phyloP scores from a whole-genome alignment of 2,329 filamentous ascomycete species.

The Pseudogymnoascus sp. region DNA sequence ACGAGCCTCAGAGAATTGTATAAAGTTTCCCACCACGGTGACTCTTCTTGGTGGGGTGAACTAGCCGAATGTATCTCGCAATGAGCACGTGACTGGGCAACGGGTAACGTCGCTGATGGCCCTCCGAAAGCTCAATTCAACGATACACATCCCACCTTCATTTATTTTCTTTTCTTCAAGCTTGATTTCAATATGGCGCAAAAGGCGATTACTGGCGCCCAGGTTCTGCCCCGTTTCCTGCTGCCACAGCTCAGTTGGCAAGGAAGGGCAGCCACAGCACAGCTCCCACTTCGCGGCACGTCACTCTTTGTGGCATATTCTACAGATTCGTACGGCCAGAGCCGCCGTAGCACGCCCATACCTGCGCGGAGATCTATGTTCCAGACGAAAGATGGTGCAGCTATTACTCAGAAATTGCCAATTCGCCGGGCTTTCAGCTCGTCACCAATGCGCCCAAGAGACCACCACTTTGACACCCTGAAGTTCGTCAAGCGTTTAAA shows the following conservation, averaged over 20 bases:
- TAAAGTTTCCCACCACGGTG: constrained; percentile 9
- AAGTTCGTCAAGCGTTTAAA: constrained; percentile 91
- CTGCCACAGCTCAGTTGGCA: constrained; percentile 29
- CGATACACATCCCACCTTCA: neutral
- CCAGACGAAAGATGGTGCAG: neutral
- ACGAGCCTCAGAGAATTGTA: constrained; percentile 8
- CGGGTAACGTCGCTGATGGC: constrained; percentile 3
- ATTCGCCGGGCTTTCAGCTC: constrained; percentile 54
- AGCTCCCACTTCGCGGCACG: constrained; percentile 4
- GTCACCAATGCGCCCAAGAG: constrained; percentile 52
- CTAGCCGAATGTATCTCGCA: constrained; percentile 3
- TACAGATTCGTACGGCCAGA: neutral
- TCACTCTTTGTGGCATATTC: constrained; percentile 1
- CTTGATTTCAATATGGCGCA: constrained; percentile 21
- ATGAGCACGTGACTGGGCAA: neutral
- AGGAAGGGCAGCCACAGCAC: constrained; percentile 13
- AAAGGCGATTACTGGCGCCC: constrained; percentile 16
- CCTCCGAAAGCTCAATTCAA: neutral
- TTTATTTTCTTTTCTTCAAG: constrained; percentile 8
- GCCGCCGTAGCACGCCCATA: neutral
- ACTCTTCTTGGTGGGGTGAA: constrained; percentile 9
- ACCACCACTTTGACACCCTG: constrained; percentile 96
- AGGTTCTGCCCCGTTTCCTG: constrained; percentile 25
- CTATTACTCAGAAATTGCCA: constrained; percentile 9
- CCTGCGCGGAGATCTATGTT: neutral